Percentiles rank a stretch among this genome's conserved stretches.
Evolutionary conservation across 305 asterid genomes (phyloP).

Genomic region (Fraxinus nigra): DNA sequence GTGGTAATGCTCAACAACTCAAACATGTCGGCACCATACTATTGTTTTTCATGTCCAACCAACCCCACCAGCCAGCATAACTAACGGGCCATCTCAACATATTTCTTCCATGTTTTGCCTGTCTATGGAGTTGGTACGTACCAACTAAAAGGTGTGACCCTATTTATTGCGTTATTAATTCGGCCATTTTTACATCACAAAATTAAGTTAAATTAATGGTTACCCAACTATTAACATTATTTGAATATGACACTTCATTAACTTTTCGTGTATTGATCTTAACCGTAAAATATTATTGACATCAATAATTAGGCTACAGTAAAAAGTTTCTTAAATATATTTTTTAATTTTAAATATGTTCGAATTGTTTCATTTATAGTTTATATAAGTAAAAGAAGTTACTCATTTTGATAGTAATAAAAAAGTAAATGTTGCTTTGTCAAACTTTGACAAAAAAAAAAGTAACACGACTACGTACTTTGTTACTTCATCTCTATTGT

Average conservation of each 20-base stretch:
- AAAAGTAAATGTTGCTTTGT: not conserved
- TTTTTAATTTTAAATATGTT: not conserved
- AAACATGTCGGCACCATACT: too few relatives aligned
- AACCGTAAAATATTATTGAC: not conserved
- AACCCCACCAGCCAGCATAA: slow-evolving; percentile 50
- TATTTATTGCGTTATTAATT: slow-evolving; percentile 29
- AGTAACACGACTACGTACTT: not conserved
- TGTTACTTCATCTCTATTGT: not conserved
- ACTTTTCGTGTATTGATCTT: not conserved
- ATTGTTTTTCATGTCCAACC: slow-evolving; percentile 46
- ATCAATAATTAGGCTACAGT: not conserved
- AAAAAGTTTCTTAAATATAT: not conserved
- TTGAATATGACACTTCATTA: not conserved
- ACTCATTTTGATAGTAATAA: not conserved
- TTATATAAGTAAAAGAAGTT: not conserved
- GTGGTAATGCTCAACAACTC: not conserved
- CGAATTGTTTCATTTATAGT: not conserved
- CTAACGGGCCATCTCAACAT: slow-evolving; percentile 12
- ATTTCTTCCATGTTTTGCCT: slow-evolving; percentile 7
- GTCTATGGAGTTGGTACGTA: not conserved
- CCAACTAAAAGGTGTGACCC: slow-evolving; percentile 28
- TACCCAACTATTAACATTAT: too few relatives aligned
- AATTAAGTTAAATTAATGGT: not conserved
- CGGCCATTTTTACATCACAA: not conserved
- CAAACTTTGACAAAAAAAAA: not conserved